Base-by-base conservation (phyloP, 306 rosid genomes). In the Medicago lupulina region DNA sequence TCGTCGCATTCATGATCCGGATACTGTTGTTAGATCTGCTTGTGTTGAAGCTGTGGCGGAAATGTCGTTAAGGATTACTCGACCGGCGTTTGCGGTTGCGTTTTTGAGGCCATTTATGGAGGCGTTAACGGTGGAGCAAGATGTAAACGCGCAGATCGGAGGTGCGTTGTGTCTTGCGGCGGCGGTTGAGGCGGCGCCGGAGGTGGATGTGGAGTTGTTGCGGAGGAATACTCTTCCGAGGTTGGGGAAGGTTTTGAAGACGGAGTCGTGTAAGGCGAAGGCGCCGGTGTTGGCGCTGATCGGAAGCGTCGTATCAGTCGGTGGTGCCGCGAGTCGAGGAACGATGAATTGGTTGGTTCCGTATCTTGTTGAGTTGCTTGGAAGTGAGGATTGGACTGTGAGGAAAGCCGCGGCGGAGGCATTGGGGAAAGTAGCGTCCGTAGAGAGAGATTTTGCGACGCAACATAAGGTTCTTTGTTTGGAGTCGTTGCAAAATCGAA, bases 391-490 rank as follows among this genome's bases (percentile, higher is more conserved):
- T 78, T 96, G 99, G 99, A 85, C 89, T 15, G 96, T 90, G 79
- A 90, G 99, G 80, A 96, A 92, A 75, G 97, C 96, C 5, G 86
- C 98, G 6, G 89, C 97, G 9, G 99, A 96, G 82, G 91, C 93
- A 4, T 68, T 96, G 39, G 92, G 86, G 36, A 92, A 87, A 77
- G 91, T 92, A 17, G 98, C 99, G 12, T 64, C 78, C 46, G 75
- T 44, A 73, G 98, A 90, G 86, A 85, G 43, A 44, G 89, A 82
- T 65, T 88, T 96, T 66, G 92, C 92, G 6, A 75, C 86, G 38
- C 81, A 79, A 40, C 84, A 86, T 65, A 96, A 75, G 81, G 81
- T 71, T 74, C 53, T 72, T 65, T 96, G 99, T 75, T 41, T 96
- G 76, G 93, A 73, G 82, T 84, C 93, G 1, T 81, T 96, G 84